These are phyloP conservation scores for Erysimum cheiranthoides DNA, from an alignment of 345 rosid species.

Conservation along the genomic window DNA sequence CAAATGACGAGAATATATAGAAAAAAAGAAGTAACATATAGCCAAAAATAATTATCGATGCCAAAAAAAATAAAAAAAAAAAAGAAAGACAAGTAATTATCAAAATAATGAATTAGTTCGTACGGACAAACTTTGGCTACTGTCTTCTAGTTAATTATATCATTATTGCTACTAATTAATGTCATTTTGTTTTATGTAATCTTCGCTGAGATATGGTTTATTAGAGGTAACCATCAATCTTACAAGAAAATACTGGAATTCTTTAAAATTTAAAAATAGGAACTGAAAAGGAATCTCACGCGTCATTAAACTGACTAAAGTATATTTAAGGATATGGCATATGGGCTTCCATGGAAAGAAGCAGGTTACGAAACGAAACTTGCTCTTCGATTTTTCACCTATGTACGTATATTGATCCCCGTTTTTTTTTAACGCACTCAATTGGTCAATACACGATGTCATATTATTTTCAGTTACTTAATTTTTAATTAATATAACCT, in stretches of 20 bases:
- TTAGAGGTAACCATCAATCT: neutral
- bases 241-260: neutral
- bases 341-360: neutral
- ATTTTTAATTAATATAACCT: too few species aligned
- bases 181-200: neutral
- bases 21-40: neutral
- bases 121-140: neutral
- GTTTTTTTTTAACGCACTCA: too few species aligned
- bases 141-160: neutral
- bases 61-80: neutral
- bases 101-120: neutral
- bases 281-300: neutral
- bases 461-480: too few species aligned
- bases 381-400: neutral
- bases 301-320: neutral
- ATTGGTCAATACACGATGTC: too few species aligned
- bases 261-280: neutral
- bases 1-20: conserved; percentile 22
- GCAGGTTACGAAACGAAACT: neutral
- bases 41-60: neutral
- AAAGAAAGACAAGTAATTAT: neutral
- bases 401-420: too few species aligned
- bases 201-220: neutral
- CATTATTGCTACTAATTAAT: neutral
- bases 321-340: neutral